A percentile compares a stretch with the other conserved stretches of the same genome.
These are phyloP conservation scores for Pleurotus giganteus DNA, from an alignment of 768 basidiomycete species.

Conservation along the genomic window DNA sequence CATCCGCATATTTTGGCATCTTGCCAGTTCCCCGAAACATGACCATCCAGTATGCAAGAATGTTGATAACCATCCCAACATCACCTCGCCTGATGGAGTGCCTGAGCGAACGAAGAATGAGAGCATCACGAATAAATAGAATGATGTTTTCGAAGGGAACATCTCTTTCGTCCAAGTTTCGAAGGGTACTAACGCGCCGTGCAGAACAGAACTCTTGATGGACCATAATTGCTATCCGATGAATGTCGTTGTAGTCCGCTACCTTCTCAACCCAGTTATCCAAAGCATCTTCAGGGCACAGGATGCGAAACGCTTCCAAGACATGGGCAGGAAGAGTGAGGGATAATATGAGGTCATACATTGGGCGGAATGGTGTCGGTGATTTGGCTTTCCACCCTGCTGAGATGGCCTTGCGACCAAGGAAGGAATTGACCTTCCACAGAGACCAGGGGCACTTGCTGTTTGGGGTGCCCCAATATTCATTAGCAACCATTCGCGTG, in stretches of 20 bases:
- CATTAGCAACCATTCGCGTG: conserved; percentile 19
- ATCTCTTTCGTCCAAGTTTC: conserved; percentile 16
- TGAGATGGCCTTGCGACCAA: conserved; percentile 6
- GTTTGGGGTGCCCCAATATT: conserved; percentile 27
- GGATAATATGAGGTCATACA: neutral
- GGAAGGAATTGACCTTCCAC: conserved; percentile 10
- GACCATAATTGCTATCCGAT: neutral
- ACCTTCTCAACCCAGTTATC: neutral
- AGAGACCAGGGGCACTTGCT: conserved; percentile 13
- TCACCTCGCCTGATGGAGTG: conserved; percentile 20
- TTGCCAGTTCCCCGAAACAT: conserved; percentile 17
- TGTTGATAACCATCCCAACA: conserved; percentile 19
- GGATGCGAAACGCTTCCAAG: neutral
- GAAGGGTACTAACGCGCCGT: conserved; percentile 9
- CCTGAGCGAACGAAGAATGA: conserved; percentile 13
- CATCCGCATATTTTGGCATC: conserved; percentile 24
- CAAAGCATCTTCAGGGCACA: neutral
- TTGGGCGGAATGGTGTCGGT: neutral
- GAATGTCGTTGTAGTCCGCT: neutral
- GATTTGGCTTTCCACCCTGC: neutral
- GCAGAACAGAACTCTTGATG: neutral
- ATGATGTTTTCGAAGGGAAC: conserved; percentile 21
- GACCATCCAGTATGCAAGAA: conserved; percentile 19
- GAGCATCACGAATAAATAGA: conserved; percentile 20
- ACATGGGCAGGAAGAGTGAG: neutral